phyloP scores from a whole-genome alignment of 2,329 filamentous ascomycete genomes.

The Penicillium griseofulvum region DNA sequence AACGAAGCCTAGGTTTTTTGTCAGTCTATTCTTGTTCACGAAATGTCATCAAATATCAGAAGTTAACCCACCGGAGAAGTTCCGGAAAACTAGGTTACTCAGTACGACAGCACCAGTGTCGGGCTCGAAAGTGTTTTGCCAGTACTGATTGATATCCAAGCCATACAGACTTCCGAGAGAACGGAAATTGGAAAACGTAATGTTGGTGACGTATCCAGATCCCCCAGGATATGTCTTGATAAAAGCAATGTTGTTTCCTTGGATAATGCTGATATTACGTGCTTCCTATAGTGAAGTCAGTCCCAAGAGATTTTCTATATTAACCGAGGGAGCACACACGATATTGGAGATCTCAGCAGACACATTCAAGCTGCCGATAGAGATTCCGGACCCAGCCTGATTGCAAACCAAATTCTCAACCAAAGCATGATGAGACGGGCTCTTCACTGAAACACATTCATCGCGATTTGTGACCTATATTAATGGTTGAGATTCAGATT shows the following conservation, averaged over 20 bases:
- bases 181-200: constrained; percentile 33
- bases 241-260: constrained; percentile 41
- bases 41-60: too few species aligned
- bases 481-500: background rate
- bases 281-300: constrained; percentile 19
- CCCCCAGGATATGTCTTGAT: constrained; percentile 44
- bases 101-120: constrained; percentile 25
- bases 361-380: constrained; percentile 37
- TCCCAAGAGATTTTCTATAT: too few species aligned
- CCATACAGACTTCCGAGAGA: constrained; percentile 26
- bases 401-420: constrained; percentile 40
- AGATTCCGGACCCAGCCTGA: constrained; percentile 38
- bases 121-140: constrained; percentile 24
- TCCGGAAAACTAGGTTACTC: constrained; percentile 26
- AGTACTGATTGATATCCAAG: constrained; percentile 27
- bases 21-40: too few species aligned
- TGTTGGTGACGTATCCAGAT: constrained; percentile 37
- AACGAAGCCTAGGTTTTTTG: constrained; percentile 26
- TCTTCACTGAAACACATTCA: constrained; percentile 41
- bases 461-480: constrained; percentile 37
- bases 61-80: constrained; percentile 17
- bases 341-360: constrained; percentile 34
- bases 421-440: constrained; percentile 36
- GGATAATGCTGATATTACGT: constrained; percentile 37
- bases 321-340: background rate